These are phyloP conservation scores for Mortierella sp. DNA, from an alignment of 371 early-diverging fungal species.

Conservation along the genomic window DNA sequence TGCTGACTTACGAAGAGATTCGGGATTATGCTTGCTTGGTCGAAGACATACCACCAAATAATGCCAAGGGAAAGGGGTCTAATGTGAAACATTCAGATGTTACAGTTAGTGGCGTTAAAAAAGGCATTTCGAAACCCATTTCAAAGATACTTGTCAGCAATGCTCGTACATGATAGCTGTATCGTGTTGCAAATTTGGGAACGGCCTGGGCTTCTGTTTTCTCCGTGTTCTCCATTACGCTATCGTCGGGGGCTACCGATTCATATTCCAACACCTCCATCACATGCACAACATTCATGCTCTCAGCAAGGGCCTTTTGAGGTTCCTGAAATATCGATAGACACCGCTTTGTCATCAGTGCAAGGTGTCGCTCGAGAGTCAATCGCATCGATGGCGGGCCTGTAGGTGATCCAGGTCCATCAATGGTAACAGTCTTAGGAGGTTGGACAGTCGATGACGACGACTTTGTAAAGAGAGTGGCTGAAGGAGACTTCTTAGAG, in stretches of 20 bases:
- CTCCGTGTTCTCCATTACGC: not conserved
- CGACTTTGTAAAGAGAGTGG: conserved; percentile 11
- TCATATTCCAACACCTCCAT: conserved; percentile 9
- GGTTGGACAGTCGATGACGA: not conserved
- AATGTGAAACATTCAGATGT: not conserved
- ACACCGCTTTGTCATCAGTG: conserved; percentile 28
- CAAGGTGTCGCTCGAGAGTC: conserved; percentile 32
- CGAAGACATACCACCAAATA: conserved; percentile 23
- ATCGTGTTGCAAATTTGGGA: conserved; percentile 34
- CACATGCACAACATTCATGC: conserved; percentile 23
- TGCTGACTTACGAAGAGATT: conserved; percentile 22
- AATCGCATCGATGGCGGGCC: not conserved
- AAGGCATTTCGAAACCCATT: not conserved
- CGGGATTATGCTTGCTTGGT: not conserved
- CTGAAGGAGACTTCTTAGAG: conserved; percentile 11
- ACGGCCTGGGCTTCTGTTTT: not conserved
- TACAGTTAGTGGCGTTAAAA: not conserved
- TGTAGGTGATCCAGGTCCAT: not conserved
- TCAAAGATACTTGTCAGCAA: not conserved
- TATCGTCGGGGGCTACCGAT: not conserved
- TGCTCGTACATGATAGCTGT: conserved; percentile 39
- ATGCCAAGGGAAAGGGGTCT: conserved; percentile 34
- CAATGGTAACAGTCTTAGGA: not conserved
- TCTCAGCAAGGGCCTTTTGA: conserved; percentile 23
- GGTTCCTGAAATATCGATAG: conserved; percentile 31